phyloP scores from a whole-genome alignment of 129 eudicot species.

The Sambucus nigra region DNA sequence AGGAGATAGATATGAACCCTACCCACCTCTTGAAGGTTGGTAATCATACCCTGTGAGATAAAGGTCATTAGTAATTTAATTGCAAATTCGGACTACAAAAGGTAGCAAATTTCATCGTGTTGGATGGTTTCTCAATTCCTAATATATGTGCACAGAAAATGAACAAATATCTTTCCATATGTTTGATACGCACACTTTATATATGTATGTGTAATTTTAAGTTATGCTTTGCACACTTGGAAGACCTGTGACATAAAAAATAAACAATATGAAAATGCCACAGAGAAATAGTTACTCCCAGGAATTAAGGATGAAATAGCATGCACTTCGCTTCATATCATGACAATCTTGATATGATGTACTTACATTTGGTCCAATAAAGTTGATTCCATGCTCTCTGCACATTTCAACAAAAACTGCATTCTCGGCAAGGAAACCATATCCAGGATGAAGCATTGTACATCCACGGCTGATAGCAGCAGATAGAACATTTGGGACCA shows the following conservation, averaged over 20 bases:
- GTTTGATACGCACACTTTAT: no score
- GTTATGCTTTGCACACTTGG: neutral
- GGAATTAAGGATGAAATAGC: neutral
- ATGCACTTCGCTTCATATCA: no score
- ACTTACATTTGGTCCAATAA: constrained; percentile 90
- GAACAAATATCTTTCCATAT: no score
- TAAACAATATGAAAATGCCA: neutral
- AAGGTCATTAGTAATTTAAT: no score
- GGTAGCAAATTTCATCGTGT: no score
- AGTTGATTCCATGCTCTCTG: constrained; percentile 84
- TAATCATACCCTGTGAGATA: no score
- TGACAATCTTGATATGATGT: neutral
- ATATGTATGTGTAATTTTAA: no score
- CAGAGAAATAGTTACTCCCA: neutral
- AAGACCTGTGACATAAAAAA: neutral
- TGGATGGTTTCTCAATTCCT: no score
- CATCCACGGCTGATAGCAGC: constrained; percentile 91
- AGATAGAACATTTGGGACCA: constrained; percentile 76
- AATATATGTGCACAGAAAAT: no score
- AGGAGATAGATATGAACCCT: no score
- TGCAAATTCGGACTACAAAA: no score
- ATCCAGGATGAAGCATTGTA: constrained; percentile 98
- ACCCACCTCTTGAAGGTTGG: no score
- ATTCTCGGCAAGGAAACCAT: constrained; percentile 92
- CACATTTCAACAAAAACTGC: constrained; percentile 96